Conservation (phyloP, 345 rosid genomes). For the Reutealis trisperma region DNA sequence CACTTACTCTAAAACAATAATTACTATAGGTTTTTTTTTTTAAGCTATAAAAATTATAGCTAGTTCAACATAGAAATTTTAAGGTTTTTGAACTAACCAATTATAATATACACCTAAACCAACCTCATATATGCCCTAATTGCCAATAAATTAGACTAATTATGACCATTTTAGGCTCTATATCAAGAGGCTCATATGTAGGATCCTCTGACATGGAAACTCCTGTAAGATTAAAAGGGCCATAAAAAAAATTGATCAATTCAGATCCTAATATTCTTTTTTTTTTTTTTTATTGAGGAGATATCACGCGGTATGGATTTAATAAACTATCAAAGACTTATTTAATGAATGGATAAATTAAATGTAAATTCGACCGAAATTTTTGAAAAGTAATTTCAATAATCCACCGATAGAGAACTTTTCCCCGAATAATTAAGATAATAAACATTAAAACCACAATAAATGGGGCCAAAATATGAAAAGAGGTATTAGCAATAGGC, state of each 20-base stretch:
- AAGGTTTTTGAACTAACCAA: conserved; percentile 16
- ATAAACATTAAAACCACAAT: neutral
- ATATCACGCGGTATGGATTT: too few species aligned
- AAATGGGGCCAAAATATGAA: conserved; percentile 31
- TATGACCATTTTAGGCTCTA: conserved; percentile 25
- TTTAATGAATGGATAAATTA: too few species aligned
- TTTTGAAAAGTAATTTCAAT: too few species aligned
- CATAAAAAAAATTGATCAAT: too few species aligned
- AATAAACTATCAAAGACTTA: too few species aligned
- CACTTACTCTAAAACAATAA: conserved; percentile 23
- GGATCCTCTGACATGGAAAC: conserved; percentile 2
- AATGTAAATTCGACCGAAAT: too few species aligned
- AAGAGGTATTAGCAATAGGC: conserved; percentile 26
- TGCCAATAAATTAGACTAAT: conserved; percentile 27
- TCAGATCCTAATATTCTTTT: too few species aligned
- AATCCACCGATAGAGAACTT: conserved; percentile 1
- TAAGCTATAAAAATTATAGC: conserved; percentile 9
- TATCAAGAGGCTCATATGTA: neutral
- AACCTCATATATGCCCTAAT: conserved; percentile 21
- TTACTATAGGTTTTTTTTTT: conserved; percentile 1
- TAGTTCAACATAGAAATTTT: conserved; percentile 12
- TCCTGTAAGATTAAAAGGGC: neutral
- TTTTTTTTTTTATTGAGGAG: too few species aligned
- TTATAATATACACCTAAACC: conserved; percentile 16
- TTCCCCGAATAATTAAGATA: neutral